A percentile compares a stretch with the other conserved stretches of the same genome.
These are phyloP conservation scores for Seiridium cupressi DNA, from an alignment of 2,329 filamentous ascomycete genomes.

Conservation along the genomic window DNA sequence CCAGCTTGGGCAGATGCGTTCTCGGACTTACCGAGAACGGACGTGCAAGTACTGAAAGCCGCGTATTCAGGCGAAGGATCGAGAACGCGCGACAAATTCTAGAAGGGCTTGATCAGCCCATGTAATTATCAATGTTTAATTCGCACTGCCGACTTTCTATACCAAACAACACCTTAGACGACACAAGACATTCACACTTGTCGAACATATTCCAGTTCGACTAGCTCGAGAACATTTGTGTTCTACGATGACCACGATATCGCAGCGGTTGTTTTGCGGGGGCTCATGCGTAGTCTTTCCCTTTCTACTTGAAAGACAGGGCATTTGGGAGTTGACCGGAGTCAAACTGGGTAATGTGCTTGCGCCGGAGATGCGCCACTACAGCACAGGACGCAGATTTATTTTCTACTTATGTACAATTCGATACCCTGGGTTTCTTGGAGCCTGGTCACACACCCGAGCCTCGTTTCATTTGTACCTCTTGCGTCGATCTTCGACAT, in stretches of 20 bases:
- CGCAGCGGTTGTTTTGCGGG: neutral
- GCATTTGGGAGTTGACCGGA: no score
- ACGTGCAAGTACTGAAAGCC: constrained; percentile 54
- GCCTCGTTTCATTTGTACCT: neutral
- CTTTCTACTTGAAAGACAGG: no score
- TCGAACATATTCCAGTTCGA: no score
- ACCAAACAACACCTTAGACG: no score
- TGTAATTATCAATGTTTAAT: constrained; percentile 10
- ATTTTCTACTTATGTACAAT: neutral
- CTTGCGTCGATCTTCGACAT: neutral
- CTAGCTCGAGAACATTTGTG: no score
- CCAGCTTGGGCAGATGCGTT: constrained; percentile 59
- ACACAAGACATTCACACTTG: no score
- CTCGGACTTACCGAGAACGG: constrained; percentile 55
- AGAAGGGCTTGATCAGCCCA: constrained; percentile 59
- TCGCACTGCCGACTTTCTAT: neutral
- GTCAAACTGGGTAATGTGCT: no score
- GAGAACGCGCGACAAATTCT: constrained; percentile 73
- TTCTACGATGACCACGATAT: neutral
- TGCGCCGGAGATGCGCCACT: no score
- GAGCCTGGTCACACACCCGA: neutral
- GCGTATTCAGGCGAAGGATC: constrained; percentile 67
- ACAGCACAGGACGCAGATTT: neutral
- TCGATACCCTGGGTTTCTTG: neutral
- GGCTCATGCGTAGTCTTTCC: no score